Percentiles rank a stretch among this genome's conserved stretches.
Conservation (phyloP, 139 green algal species). For the Edaphochlamys debaryana region DNA sequence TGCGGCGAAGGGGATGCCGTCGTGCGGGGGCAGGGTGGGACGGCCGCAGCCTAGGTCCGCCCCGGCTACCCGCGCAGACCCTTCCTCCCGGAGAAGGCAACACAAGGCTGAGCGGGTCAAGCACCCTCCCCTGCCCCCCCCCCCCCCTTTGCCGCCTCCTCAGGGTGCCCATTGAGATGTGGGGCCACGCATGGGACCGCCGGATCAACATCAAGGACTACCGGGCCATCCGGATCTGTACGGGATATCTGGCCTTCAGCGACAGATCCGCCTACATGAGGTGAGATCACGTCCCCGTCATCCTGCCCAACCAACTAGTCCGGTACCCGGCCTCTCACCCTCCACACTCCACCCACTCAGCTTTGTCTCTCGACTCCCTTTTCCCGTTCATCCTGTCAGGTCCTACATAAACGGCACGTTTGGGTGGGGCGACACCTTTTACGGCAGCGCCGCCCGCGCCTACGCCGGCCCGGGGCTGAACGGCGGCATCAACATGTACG, state of each 20-base stretch:
- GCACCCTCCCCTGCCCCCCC: background rate
- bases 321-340: too few species aligned
- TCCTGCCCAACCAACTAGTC: too few species aligned
- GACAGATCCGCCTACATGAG: background rate
- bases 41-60: too few species aligned
- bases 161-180: slow-evolving; percentile 42
- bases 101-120: too few species aligned
- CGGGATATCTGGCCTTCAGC: slow-evolving; percentile 5
- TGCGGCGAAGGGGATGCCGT: too few species aligned
- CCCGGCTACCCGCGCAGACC: too few species aligned
- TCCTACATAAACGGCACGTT: slow-evolving; percentile 20
- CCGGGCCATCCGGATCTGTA: slow-evolving; percentile 35
- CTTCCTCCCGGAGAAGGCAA: too few species aligned
- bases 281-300: background rate
- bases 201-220: slow-evolving; percentile 42
- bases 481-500: slow-evolving; percentile 35
- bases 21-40: too few species aligned
- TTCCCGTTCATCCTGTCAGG: too few species aligned
- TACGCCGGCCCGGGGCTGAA: slow-evolving; percentile 10
- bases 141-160: background rate
- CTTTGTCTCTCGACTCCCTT: too few species aligned
- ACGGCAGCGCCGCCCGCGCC: slow-evolving; percentile 1
- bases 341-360: too few species aligned
- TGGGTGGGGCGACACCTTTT: slow-evolving; percentile 31
- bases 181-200: slow-evolving; percentile 36